phyloP scores from a whole-genome alignment of 495 filamentous ascomycete species.

The Aeminium ludgeri region DNA sequence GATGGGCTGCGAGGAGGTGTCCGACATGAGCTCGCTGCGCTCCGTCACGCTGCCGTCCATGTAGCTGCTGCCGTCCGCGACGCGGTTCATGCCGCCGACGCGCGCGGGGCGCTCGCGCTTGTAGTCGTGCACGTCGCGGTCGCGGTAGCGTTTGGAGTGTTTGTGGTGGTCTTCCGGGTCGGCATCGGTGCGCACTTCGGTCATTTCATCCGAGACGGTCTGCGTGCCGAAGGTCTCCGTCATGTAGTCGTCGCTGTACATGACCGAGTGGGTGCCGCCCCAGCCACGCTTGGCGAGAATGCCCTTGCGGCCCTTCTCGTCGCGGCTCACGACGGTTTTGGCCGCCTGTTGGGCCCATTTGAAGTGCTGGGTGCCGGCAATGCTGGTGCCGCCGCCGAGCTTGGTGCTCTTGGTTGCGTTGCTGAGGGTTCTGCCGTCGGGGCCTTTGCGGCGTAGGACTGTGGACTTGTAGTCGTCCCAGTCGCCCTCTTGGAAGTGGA shows the following conservation, averaged over 20 bases:
- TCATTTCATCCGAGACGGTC: constrained; percentile 12
- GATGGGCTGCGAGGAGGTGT: constrained; percentile 23
- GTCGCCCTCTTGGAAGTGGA: constrained; percentile 64
- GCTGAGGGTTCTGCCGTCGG: constrained; percentile 65
- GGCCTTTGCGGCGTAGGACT: constrained; percentile 79
- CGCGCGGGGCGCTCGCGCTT: constrained; percentile 67
- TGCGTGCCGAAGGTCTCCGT: constrained; percentile 8
- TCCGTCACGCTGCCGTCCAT: constrained; percentile 33
- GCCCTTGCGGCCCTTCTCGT: constrained; percentile 19
- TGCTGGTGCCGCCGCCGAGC: constrained; percentile 54
- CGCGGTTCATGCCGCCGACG: constrained; percentile 70
- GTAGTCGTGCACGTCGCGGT: constrained; percentile 64
- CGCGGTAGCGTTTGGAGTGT: constrained; percentile 26
- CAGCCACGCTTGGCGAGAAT: constrained; percentile 12
- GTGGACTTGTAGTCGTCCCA: constrained; percentile 99
- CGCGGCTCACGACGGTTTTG: constrained; percentile 8
- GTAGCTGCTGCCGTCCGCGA: constrained; percentile 57
- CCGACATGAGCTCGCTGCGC: constrained; percentile 29
- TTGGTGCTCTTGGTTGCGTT: constrained; percentile 67
- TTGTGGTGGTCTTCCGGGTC: background rate
- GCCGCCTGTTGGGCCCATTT: constrained; percentile 8
- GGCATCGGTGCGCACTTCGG: constrained; percentile 10
- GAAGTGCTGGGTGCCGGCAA: constrained; percentile 22
- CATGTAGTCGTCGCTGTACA: constrained; percentile 13
- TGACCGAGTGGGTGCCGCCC: constrained; percentile 11